Conservation (phyloP, 2,329 filamentous ascomycete genomes). For the Diaporthe capsici region DNA sequence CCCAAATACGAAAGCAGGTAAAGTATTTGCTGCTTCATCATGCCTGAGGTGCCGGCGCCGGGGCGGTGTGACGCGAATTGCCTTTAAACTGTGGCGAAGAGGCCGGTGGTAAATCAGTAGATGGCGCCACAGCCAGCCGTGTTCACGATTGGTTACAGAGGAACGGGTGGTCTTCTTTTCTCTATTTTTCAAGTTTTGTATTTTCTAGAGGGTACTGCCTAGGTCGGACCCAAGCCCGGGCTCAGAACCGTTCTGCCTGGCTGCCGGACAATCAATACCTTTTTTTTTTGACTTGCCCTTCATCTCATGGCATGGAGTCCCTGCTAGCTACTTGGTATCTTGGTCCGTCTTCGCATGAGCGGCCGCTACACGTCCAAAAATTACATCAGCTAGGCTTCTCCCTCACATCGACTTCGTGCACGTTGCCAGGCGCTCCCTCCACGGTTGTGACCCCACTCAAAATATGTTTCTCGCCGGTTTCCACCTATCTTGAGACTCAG, state of each 20-base stretch:
- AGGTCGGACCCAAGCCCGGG: background rate
- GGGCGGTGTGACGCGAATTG: background rate
- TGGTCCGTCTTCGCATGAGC: conserved; percentile 5
- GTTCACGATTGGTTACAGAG: no score
- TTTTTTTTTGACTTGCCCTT: background rate
- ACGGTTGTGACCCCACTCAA: background rate
- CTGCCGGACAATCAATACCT: background rate
- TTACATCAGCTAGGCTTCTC: conserved; percentile 1
- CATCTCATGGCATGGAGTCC: background rate
- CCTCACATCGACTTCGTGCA: background rate
- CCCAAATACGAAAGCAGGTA: background rate
- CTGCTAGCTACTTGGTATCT: conserved; percentile 20
- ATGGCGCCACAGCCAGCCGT: background rate
- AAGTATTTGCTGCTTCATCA: background rate
- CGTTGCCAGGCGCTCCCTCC: background rate
- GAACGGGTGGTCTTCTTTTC: background rate
- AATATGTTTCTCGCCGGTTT: background rate
- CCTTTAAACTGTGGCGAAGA: background rate
- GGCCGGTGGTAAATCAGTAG: background rate
- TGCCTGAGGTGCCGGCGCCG: background rate
- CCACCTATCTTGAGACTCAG: background rate
- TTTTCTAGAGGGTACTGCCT: conserved; percentile 4
- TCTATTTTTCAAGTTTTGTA: background rate
- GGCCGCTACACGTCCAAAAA: conserved; percentile 7
- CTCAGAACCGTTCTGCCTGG: background rate